Evolutionary conservation across 1,139 yeast genomes (phyloP).

Genomic region (Sugiyamaella grinbergsii): DNA sequence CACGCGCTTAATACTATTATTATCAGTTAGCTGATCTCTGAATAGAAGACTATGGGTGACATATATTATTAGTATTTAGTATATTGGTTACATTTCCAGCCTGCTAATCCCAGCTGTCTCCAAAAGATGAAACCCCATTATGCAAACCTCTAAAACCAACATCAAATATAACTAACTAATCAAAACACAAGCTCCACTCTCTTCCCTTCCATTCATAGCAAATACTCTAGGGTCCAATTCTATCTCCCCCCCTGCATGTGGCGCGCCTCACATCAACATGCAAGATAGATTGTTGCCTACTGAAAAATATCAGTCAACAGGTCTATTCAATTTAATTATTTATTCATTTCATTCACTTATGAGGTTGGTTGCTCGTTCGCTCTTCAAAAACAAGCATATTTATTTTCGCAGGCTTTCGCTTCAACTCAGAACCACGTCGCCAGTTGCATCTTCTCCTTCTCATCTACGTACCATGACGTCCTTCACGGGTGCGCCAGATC

Average conservation of each 20-base stretch:
- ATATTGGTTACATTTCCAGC: too few relatives aligned
- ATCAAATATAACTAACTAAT: too few relatives aligned
- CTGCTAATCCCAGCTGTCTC: too few relatives aligned
- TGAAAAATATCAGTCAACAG: neutral
- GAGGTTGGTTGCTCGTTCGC: neutral
- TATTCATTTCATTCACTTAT: neutral
- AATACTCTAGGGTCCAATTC: neutral
- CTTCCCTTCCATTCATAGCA: too few relatives aligned
- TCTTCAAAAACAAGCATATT: neutral
- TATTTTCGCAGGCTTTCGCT: neutral
- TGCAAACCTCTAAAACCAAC: too few relatives aligned
- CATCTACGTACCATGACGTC: neutral
- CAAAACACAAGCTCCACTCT: too few relatives aligned
- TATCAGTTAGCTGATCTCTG: too few relatives aligned
- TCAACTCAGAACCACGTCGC: neutral
- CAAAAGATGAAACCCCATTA: too few relatives aligned
- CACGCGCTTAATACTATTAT: too few relatives aligned
- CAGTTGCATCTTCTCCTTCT: neutral
- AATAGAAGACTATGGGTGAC: too few relatives aligned
- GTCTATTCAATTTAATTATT: neutral
- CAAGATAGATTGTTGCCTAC: neutral
- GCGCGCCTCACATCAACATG: slow-evolving; percentile 2
- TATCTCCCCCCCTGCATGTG: neutral
- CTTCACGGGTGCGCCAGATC: neutral
- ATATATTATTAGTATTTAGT: too few relatives aligned